Evolutionary conservation across 2,329 filamentous ascomycete genomes (phyloP).

Genomic region (Penicillium sp.): DNA sequence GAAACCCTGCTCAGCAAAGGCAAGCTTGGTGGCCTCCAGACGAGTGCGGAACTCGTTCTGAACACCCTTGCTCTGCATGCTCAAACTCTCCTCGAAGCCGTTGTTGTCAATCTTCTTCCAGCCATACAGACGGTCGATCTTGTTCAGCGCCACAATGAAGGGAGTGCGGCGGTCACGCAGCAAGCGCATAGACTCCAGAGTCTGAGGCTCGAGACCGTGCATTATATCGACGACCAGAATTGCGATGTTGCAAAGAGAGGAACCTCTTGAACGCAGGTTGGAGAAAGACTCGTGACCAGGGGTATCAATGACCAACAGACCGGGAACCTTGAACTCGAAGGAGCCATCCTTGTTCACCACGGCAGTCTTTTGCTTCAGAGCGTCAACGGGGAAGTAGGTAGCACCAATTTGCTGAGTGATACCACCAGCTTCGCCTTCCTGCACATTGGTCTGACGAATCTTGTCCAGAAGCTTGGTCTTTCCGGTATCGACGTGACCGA

Average conservation of each 20-base stretch:
- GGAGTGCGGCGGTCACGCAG: slow-evolving; percentile 93
- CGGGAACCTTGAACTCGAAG: slow-evolving; percentile 97
- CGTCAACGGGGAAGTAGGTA: slow-evolving; percentile 96
- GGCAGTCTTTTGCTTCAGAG: slow-evolving; percentile 87
- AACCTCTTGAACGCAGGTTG: slow-evolving; percentile 94
- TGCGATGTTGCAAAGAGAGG: slow-evolving; percentile 98
- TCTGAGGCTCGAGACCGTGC: slow-evolving; percentile 98
- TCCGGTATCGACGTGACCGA: slow-evolving; percentile 99
- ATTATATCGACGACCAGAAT: slow-evolving; percentile 99
- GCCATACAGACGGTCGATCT: slow-evolving; percentile 98
- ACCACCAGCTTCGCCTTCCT: slow-evolving; percentile 98
- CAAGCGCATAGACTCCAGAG: slow-evolving; percentile 93
- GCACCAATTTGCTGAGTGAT: slow-evolving; percentile 99
- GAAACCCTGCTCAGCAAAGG: slow-evolving; percentile 95
- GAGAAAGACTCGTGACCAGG: slow-evolving; percentile 99
- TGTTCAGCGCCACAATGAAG: slow-evolving; percentile 98
- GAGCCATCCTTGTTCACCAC: slow-evolving; percentile 89
- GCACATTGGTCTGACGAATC: slow-evolving; percentile 96
- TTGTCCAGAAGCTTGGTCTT: slow-evolving; percentile 99
- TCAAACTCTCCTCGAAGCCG: slow-evolving; percentile 91
- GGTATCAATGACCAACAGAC: slow-evolving; percentile 95
- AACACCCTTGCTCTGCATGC: slow-evolving; percentile 87
- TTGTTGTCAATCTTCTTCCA: slow-evolving; percentile 99
- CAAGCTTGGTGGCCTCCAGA: slow-evolving; percentile 87
- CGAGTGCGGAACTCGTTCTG: slow-evolving; percentile 94